Base-by-base conservation (phyloP, 441 rosid genomes). In the Kokia cookei region DNA sequence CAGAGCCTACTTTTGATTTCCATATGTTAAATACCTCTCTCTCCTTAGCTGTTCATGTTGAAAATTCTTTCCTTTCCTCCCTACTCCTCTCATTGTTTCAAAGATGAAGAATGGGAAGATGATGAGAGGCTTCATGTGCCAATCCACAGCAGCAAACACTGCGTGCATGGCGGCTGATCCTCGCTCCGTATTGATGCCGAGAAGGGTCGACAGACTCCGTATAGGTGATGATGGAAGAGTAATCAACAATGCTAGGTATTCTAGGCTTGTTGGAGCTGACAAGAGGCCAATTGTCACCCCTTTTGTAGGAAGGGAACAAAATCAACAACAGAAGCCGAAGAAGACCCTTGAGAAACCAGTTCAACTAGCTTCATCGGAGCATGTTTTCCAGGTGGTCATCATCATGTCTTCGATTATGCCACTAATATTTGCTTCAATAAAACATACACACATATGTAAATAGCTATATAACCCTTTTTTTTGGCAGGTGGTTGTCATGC, bases 401-500 rank as follows among this genome's bases (percentile, higher is more conserved):
- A 32, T 32, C 37, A 32, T 24, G 79, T 47, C 48, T 61, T 67
- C 42, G n/a, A 27, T 68, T 50, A 66, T 24, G 57, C 19, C 37
- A 57, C 5, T 32, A 32, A 32, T 32, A 32, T 32, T 32, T 32
- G 1, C 37, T 32, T 32, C 37, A 32, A 32, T 32, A 32, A 32
- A 32, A 32, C 32, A 57, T 14, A 57, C 5, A 57, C 15, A 24
- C 15, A 57, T 10, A 9, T 2, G 29, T 11, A 55, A 55, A 55
- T 7, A 3, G 27, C 22, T 9, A 9, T 19, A 55, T 22, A 55
- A 55, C 26, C 29, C 12, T 55, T 7, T 9, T 24, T 24, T 54
- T 19, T 54, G 71, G 60, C 84, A 90, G 95, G 91, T 87, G 26
- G 91, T 90, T 45, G 91, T 88, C 5, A 86, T 90, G 92, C 32